Conservation (phyloP, 164 flowering plant species). For the Nymphaea colorata region DNA sequence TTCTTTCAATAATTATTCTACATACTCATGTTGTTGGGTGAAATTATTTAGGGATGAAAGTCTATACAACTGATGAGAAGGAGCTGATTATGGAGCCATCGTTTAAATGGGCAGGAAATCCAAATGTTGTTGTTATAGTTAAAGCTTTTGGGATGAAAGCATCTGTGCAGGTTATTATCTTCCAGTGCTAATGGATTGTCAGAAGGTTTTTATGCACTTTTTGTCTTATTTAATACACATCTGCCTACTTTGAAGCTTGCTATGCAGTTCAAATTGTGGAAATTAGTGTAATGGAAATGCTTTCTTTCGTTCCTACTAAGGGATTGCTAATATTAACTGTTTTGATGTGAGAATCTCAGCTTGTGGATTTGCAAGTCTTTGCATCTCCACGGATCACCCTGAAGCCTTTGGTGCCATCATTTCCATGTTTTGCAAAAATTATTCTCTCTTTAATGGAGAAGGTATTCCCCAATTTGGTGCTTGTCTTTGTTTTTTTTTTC, state of each 20-base stretch:
- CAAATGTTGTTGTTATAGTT: constrained; percentile 57
- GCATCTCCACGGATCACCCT: constrained; percentile 82
- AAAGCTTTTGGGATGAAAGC: constrained; percentile 89
- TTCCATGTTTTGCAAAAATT: constrained; percentile 91
- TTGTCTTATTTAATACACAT: too few species aligned
- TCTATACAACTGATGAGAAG: constrained; percentile 79
- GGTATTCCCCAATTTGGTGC: constrained; percentile 21
- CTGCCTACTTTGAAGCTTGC: too few species aligned
- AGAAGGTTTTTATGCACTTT: constrained; percentile 2
- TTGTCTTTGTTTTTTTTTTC: background rate
- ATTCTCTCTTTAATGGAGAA: constrained; percentile 90
- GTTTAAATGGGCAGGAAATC: constrained; percentile 95
- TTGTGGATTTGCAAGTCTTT: constrained; percentile 91
- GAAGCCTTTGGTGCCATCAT: constrained; percentile 86
- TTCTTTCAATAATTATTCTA: too few species aligned
- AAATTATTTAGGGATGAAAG: constrained; percentile 69
- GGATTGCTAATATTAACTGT: background rate
- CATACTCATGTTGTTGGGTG: too few species aligned
- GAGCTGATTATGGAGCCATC: constrained; percentile 90
- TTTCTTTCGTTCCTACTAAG: too few species aligned
- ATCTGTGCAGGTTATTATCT: constrained; percentile 20
- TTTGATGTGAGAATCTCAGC: constrained; percentile 26
- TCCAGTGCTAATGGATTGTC: background rate
- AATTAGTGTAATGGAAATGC: too few species aligned
- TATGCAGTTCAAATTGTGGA: too few species aligned